These are phyloP conservation scores for Sporothrix mexicana DNA, from an alignment of 2,329 filamentous ascomycete genomes.

Conservation along the genomic window DNA sequence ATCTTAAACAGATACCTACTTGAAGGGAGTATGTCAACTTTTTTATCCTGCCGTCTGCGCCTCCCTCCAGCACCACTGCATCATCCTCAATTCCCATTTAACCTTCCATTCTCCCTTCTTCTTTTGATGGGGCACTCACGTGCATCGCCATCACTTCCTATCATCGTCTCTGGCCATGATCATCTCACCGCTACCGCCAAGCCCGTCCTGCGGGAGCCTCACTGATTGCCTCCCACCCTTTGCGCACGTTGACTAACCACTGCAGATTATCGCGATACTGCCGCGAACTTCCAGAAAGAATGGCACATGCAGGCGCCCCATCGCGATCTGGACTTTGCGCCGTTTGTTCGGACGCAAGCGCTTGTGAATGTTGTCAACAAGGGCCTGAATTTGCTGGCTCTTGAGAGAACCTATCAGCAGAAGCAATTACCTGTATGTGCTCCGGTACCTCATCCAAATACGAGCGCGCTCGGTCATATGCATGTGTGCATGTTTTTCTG, in stretches of 20 bases:
- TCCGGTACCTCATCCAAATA: background rate
- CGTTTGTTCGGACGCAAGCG: slow-evolving; percentile 68
- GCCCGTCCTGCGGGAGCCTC: background rate
- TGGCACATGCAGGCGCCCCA: slow-evolving; percentile 69
- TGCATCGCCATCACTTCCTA: background rate
- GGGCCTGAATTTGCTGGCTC: slow-evolving; percentile 65
- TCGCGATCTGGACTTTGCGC: slow-evolving; percentile 67
- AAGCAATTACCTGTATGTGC: slow-evolving; percentile 54
- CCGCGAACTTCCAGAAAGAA: slow-evolving; percentile 71
- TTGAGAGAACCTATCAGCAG: slow-evolving; percentile 57
- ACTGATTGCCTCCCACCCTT: background rate
- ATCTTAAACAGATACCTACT: slow-evolving; percentile 61
- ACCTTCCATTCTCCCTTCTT: too few species aligned
- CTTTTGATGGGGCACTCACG: background rate
- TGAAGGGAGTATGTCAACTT: slow-evolving; percentile 63
- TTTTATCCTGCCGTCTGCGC: slow-evolving; percentile 26
- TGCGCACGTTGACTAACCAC: slow-evolving; percentile 35
- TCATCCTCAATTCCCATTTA: slow-evolving; percentile 20
- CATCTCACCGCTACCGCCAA: background rate
- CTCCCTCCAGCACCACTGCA: slow-evolving; percentile 13
- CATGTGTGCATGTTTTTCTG: slow-evolving; percentile 36
- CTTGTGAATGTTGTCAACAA: slow-evolving; percentile 68
- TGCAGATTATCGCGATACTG: slow-evolving; percentile 70
- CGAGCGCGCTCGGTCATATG: background rate
- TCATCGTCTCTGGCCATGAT: background rate